phyloP scores from a whole-genome alignment of 1,284 basidiomycete genomes.

The Veloboletus limbatus region DNA sequence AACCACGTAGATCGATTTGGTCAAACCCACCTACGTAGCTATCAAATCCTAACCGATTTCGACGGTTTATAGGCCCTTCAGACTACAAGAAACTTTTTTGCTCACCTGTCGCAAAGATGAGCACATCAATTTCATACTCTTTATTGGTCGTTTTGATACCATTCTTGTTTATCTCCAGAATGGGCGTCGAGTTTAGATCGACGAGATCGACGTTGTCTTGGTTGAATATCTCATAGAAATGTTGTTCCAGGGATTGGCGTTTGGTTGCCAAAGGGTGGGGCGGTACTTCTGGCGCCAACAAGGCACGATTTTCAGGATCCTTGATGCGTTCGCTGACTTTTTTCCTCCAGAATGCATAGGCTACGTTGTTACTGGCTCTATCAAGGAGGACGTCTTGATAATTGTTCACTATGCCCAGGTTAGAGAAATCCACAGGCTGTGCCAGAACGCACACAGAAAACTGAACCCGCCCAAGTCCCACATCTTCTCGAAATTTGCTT shows the following conservation, averaged over 20 bases:
- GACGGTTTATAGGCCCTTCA: neutral
- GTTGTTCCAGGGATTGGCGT: constrained; percentile 7
- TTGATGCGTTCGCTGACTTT: constrained; percentile 13
- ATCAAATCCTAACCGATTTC: constrained; percentile 11
- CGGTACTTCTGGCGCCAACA: constrained; percentile 12
- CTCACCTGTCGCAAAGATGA: too few species aligned
- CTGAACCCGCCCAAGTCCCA: constrained; percentile 13
- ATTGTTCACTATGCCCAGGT: neutral
- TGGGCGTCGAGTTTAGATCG: too few species aligned
- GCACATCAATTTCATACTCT: constrained; percentile 17
- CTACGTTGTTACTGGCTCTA: neutral
- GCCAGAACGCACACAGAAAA: constrained; percentile 5
- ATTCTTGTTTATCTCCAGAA: constrained; percentile 8
- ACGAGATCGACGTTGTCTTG: constrained; percentile 20
- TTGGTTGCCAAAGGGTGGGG: constrained; percentile 10
- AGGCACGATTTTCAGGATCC: constrained; percentile 12
- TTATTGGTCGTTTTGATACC: constrained; percentile 9
- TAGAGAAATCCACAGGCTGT: neutral
- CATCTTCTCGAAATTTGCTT: constrained; percentile 12
- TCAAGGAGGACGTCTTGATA: constrained; percentile 4
- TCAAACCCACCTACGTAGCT: constrained; percentile 2
- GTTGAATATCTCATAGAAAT: constrained; percentile 16
- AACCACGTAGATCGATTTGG: constrained; percentile 11
- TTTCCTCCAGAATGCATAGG: constrained; percentile 17
- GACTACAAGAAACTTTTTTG: neutral